Evolutionary conservation across 306 rosid genomes (phyloP), one percentile per base, ranked within the genome.

Genomic region (Vicia sativa): DNA sequence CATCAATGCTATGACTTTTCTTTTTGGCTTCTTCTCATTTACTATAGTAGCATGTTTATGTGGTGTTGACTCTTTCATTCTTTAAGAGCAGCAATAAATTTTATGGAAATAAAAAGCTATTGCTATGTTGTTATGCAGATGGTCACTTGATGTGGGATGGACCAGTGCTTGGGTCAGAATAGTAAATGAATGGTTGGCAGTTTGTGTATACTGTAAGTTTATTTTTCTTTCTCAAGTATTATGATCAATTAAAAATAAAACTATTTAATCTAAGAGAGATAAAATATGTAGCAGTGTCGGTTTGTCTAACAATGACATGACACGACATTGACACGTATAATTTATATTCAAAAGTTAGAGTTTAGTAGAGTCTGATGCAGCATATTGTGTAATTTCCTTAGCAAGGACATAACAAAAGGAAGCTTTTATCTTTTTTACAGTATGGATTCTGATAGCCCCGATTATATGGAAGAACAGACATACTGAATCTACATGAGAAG

Each of bases 81-180:
- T 25, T 50, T 16, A 61, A 26, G 61, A 38, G 35, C n/a, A 62
- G 6, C 35, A 5, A 23, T 68, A 16, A 57, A 19, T 37, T 18
- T 52, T 38, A 23, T 39, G 69, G 31, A 73, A 58, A 70, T 62
- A 28, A 50, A 39, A 37, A 38, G 44, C 55, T 21, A 9, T 64
- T 11, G 8, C 42, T 19, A 9, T 75, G 8, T 39, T 39, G 28
- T 77, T 59, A 14, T 74, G 74, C 83, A 90, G 99, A 83, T 95
- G 97, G 97, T 87, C 97, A 45, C 86, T 95, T 75, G 99, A 90
- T 72, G 97, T 90, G 18, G 97, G 99, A 0, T 95, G 99, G 99
- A 89, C 96, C 70, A 95, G 99, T 73, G 78, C 95, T 12, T 95
- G 97, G 97, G 97, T 95, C 77, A 87, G 92, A 82, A 87, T 88